Percentiles rank a stretch among this genome's conserved stretches.
These are phyloP conservation scores for Myxozyma vanderwaltii DNA, from an alignment of 805 yeast species.

Conservation along the genomic window DNA sequence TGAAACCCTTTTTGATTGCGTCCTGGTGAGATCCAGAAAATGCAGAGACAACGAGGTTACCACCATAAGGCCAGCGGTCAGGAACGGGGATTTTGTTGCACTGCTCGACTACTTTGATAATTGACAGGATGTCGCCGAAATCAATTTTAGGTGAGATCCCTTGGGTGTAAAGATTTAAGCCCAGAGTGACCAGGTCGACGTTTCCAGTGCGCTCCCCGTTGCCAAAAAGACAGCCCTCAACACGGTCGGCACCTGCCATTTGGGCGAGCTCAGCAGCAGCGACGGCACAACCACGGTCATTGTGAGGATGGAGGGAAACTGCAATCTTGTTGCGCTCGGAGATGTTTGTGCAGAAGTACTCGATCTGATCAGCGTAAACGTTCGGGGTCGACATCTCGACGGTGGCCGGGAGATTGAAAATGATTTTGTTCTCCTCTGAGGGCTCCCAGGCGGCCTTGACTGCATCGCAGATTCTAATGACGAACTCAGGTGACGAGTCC, in stretches of 20 bases:
- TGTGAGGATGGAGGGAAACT: conserved; percentile 79
- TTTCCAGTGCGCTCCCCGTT: conserved; percentile 89
- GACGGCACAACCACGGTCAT: conserved; percentile 86
- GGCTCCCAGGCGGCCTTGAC: conserved; percentile 79
- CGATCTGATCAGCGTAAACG: conserved; percentile 82
- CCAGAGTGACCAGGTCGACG: conserved; percentile 78
- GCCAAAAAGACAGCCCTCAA: conserved; percentile 83
- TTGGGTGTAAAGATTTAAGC: conserved; percentile 75
- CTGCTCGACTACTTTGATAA: conserved; percentile 72
- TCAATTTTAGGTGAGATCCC: conserved; percentile 73
- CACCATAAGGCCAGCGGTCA: conserved; percentile 81
- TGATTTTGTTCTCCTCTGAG: conserved; percentile 62
- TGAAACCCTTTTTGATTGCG: conserved; percentile 82
- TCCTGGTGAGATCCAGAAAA: conserved; percentile 87
- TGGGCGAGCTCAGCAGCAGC: conserved; percentile 84
- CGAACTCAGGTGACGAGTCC: conserved; percentile 67
- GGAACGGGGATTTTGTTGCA: conserved; percentile 81
- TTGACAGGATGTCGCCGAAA: conserved; percentile 64
- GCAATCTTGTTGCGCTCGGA: conserved; percentile 69
- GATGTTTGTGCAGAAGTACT: conserved; percentile 64
- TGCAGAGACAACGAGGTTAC: conserved; percentile 79
- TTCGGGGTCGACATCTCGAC: conserved; percentile 82
- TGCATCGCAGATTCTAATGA: conserved; percentile 68
- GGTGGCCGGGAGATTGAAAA: conserved; percentile 82
- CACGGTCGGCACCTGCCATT: conserved; percentile 85